A percentile compares a stretch with the other conserved stretches of the same genome.
Evolutionary conservation across 2,329 filamentous ascomycete genomes (phyloP).

Genomic region (Hypoxylon sp.): DNA sequence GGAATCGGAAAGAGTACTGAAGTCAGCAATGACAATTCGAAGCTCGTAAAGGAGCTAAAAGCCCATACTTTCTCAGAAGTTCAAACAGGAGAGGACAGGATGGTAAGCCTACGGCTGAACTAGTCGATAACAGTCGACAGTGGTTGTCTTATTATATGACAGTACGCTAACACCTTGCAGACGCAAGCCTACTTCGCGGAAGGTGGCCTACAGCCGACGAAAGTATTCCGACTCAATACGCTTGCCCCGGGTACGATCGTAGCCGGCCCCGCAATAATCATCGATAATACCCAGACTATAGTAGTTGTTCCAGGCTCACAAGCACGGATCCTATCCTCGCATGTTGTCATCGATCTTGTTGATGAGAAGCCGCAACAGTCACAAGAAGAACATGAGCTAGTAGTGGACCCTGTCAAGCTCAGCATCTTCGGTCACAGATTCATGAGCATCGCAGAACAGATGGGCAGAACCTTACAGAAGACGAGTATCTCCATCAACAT

Average conservation of each 20-base stretch:
- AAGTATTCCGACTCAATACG: constrained; percentile 38
- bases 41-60: constrained; percentile 42
- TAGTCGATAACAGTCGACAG: not conserved
- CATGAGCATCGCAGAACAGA: constrained; percentile 87
- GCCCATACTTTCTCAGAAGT: constrained; percentile 21
- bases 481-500: constrained; percentile 83
- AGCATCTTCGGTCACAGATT: constrained; percentile 84
- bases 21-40: constrained; percentile 40
- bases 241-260: constrained; percentile 36
- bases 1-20: constrained; percentile 47
- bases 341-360: constrained; percentile 54
- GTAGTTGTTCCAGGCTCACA: constrained; percentile 55
- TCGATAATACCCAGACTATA: constrained; percentile 43
- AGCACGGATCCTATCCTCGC: constrained; percentile 51
- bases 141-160: not conserved
- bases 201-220: constrained; percentile 39
- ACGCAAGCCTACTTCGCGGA: constrained; percentile 39
- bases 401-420: constrained; percentile 78
- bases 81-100: constrained; percentile 32
- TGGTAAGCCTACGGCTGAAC: constrained; percentile 10
- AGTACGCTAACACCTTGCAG: constrained; percentile 24
- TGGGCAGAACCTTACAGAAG: constrained; percentile 83
- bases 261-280: constrained; percentile 42
- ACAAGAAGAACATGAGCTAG: constrained; percentile 66
- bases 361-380: constrained; percentile 65